Conservation (phyloP, 306 rosid species). For the Rosa chinensis region DNA sequence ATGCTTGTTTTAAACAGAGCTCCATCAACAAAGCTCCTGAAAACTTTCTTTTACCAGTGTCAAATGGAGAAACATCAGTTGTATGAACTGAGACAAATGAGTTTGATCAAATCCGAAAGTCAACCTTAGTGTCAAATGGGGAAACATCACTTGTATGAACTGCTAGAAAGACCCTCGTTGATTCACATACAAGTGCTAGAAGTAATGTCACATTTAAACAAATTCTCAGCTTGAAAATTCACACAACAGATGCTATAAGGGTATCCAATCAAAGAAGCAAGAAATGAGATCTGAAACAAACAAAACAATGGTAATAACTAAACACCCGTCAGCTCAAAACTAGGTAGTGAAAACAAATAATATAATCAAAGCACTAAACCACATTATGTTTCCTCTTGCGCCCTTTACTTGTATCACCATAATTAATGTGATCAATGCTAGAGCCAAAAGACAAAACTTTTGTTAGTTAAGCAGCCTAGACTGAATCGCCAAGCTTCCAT, state of each 20-base stretch:
- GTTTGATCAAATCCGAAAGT: too few species aligned
- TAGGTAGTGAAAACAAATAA: background rate
- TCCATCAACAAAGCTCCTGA: too few species aligned
- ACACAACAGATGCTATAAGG: background rate
- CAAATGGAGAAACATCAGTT: too few species aligned
- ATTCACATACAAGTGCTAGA: background rate
- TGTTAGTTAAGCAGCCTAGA: slow-evolving; percentile 2
- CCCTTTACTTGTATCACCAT: background rate
- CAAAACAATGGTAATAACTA: background rate
- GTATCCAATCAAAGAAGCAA: background rate
- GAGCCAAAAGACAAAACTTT: background rate
- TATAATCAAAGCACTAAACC: background rate
- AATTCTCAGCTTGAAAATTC: background rate
- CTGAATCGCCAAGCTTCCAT: background rate
- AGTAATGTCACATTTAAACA: background rate
- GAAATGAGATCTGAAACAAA: background rate
- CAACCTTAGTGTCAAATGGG: too few species aligned
- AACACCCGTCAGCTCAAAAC: background rate
- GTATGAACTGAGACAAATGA: too few species aligned
- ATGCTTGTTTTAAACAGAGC: too few species aligned
- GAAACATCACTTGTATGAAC: background rate
- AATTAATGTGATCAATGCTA: background rate
- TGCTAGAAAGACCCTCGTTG: background rate
- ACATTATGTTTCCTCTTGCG: background rate
- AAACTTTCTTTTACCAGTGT: too few species aligned